Conservation (phyloP, 768 basidiomycete genomes). For the Dentipellis fragilis region DNA sequence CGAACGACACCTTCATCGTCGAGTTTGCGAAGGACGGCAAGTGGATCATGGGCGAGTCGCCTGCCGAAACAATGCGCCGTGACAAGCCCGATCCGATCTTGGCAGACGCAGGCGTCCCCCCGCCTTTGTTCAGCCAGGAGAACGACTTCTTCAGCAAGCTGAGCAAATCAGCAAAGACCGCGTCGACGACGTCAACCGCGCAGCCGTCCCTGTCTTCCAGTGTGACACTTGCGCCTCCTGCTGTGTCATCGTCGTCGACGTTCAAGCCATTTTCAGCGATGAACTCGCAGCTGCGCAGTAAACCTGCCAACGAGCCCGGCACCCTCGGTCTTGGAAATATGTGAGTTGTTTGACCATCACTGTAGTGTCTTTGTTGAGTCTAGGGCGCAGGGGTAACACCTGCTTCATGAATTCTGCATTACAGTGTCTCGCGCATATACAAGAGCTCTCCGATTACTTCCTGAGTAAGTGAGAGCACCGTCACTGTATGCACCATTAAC, state of each 20-base stretch:
- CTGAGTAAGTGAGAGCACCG: constrained; percentile 42
- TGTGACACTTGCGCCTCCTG: constrained; percentile 8
- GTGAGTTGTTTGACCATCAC: constrained; percentile 29
- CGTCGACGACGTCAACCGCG: neutral
- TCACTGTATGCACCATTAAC: neutral
- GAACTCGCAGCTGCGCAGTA: constrained; percentile 22
- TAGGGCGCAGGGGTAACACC: constrained; percentile 67
- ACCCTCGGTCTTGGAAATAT: constrained; percentile 86
- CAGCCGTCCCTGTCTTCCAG: constrained; percentile 4
- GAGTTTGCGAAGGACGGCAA: constrained; percentile 53
- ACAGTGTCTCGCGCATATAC: constrained; percentile 89
- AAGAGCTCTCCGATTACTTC: constrained; percentile 89
- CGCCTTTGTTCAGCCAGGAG: constrained; percentile 14
- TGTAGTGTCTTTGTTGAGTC: neutral
- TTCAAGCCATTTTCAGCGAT: constrained; percentile 1
- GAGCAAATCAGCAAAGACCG: constrained; percentile 1
- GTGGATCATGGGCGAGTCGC: constrained; percentile 37
- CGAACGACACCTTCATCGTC: constrained; percentile 66
- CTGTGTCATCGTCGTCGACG: constrained; percentile 4
- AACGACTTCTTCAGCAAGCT: constrained; percentile 14
- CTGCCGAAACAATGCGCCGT: neutral
- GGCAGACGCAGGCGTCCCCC: constrained; percentile 2
- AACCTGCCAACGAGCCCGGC: constrained; percentile 45
- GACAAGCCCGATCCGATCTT: neutral
- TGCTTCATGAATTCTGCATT: constrained; percentile 99